phyloP scores from a whole-genome alignment of 441 rosid species.

The Corymbia citriodora region DNA sequence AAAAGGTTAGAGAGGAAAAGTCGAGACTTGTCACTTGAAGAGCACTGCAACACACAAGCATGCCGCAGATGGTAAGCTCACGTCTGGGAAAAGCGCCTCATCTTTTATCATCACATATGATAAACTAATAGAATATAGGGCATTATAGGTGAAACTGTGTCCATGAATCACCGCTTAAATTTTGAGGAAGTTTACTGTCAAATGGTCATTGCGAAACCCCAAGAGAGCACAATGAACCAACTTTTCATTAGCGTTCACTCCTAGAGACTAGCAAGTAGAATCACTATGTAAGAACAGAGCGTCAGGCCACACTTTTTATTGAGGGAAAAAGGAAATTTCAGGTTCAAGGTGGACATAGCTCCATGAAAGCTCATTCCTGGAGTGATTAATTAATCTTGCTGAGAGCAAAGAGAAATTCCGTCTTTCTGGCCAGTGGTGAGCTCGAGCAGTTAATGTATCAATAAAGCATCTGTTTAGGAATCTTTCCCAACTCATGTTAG shows the following conservation, averaged over 20 bases:
- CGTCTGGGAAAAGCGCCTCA: neutral
- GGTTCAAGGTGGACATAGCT: no score
- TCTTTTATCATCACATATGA: neutral
- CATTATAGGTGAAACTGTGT: neutral
- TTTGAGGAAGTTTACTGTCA: no score
- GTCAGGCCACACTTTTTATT: no score
- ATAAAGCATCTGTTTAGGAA: neutral
- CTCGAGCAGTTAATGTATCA: neutral
- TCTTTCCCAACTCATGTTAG: no score
- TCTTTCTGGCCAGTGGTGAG: neutral
- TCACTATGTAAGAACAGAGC: no score
- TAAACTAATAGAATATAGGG: neutral
- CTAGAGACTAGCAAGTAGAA: no score
- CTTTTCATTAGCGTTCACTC: no score
- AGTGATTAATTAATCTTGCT: neutral
- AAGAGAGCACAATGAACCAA: no score
- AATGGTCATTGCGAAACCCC: no score
- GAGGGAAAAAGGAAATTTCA: no score
- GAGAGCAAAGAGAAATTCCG: neutral
- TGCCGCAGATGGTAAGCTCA: neutral
- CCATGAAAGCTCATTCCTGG: neutral
- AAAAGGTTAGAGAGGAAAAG: neutral
- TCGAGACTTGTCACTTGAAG: neutral
- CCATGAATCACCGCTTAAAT: neutral
- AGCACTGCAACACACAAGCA: neutral